Evolutionary conservation across 2,329 filamentous ascomycete species (phyloP), one percentile per base, ranked within the genome.

Genomic region (Paraphoma sp.): DNA sequence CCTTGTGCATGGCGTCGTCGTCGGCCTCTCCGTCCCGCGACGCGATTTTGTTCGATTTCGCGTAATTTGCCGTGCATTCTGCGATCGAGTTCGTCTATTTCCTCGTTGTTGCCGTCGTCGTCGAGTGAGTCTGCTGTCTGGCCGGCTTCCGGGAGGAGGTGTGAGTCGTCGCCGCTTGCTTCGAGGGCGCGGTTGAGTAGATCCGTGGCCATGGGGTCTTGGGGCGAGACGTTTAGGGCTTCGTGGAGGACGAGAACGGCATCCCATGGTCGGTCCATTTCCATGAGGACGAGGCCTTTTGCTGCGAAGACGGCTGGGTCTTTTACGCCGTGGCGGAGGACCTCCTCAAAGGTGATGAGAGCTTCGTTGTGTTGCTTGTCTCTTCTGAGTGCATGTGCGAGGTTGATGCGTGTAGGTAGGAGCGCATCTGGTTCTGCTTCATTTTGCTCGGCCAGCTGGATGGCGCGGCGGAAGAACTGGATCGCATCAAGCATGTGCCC

Each of bases 161-260:
- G 59, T 12, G 54, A 60, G 7, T 73, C 71, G 0, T 53, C 51
- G 53, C 76, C 72, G 53, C 82, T 83, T 31, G 78, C 78, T 4
- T 81, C 81, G 7, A 81, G 77, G 3, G 91, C 90, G 71, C 89
- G 89, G 67, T 86, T 88, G 31, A 95, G 79, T 48, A 95, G 78
- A 72, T 95, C 91, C 0, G 89, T 93, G 2, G 91, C 90, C 62
- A 93, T 89, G 5, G 90, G 87, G 69, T 95, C 91, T 76, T 95
- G 91, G 0, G 91, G 89, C 33, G 86, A 85, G 18, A 94, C 87
- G 0, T 91, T 89, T 14, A 95, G 82, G 1, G 91, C 91, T 79
- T 97, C 91, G 66, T 98, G 95, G 28, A 98, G 81, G 2, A 92
- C 87, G 9, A 89, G 83, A 4, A 95, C 88, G 0, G 94, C 94